phyloP scores from a whole-genome alignment of 2,329 filamentous ascomycete genomes.

The Diaporthe ampelina region DNA sequence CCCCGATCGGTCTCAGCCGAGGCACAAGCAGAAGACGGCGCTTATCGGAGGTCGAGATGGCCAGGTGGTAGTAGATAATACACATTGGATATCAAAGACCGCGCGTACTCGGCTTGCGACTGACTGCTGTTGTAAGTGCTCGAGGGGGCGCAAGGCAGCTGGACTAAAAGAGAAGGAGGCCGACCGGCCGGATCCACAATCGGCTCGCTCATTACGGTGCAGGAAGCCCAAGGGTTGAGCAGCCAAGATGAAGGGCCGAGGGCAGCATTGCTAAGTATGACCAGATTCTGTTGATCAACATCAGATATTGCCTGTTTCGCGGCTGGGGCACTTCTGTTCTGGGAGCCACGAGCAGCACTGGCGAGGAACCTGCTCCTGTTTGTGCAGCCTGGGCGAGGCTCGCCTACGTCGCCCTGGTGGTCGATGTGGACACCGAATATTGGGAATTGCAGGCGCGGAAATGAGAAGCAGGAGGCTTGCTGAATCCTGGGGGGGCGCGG shows the following conservation, averaged over 20 bases:
- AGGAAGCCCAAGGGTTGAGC: conserved; percentile 1
- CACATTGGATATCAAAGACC: not conserved
- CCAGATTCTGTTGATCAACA: conserved; percentile 9
- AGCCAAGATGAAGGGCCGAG: not conserved
- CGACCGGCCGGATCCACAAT: conserved; percentile 11
- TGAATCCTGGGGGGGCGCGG: conserved; percentile 1
- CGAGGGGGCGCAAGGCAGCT: not conserved
- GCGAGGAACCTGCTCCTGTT: conserved; percentile 4
- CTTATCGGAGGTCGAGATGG: not conserved
- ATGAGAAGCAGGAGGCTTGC: conserved; percentile 24
- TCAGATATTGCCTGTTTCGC: not conserved
- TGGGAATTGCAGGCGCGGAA: conserved; percentile 21
- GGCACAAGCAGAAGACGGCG: not conserved
- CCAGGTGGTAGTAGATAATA: not conserved
- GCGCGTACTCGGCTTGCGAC: conserved; percentile 12
- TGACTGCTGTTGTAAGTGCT: not conserved
- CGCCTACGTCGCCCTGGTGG: conserved; percentile 3
- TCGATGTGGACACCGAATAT: conserved; percentile 22
- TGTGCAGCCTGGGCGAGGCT: not conserved
- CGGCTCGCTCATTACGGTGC: conserved; percentile 11
- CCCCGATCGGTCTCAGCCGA: conserved; percentile 23
- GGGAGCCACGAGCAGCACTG: not conserved
- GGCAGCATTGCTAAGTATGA: not conserved
- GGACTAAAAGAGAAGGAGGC: not conserved
- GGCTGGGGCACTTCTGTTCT: not conserved